Base-by-base conservation (phyloP, 1,284 basidiomycete species). In the Cutaneotrichosporon dermatis region DNA sequence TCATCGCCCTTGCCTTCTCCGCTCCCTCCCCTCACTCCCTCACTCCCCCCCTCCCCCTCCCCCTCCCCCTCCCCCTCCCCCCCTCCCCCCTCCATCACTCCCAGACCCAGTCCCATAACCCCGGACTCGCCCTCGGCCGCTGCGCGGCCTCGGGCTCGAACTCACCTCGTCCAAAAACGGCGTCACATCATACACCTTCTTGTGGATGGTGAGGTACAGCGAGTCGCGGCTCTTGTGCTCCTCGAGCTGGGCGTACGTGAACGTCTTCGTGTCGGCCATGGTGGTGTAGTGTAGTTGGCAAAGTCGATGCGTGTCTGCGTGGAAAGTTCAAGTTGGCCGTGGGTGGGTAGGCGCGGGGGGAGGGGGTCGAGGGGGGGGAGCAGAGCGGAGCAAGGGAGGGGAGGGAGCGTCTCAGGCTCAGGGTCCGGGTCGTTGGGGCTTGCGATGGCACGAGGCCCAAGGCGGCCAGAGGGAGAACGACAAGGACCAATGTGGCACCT, bases 151-250 rank as follows among this genome's bases (percentile, higher is more conserved):
- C 25, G 25, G 25, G 25, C 10, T 25, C 34, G 33, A 34, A 77
- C 82, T 64, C 78, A 94, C 91, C 88, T 99, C 95, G 80, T 98
- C 93, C 71, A 95, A 82, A 85, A 99, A 99, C 76, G 89, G 88
- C 56, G 92, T 87, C 68, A 89, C 88, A 79, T 96, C 85, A 83
- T 99, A 99, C 60, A 99, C 95, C 77, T 94, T 94, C 72, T 85
- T 86, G 75, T 88, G 85, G 69, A 96, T 80, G 69, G 93, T 84
- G 72, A 93, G 75, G 79, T 86, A 93, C 66, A 92, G 80, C 69
- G 80, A 85, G 62, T 90, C 85, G 79, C 88, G 88, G 57, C 82
- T 81, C 68, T 79, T 84, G 83, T 93, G 84, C 60, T 83, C 81
- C 71, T 89, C 84, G 76, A 93, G 86, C 75, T 90, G 84, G 46